These are phyloP conservation scores for Aegilops bicornis DNA, from an alignment of 176 grass and related monocot genomes.

Conservation along the genomic window DNA sequence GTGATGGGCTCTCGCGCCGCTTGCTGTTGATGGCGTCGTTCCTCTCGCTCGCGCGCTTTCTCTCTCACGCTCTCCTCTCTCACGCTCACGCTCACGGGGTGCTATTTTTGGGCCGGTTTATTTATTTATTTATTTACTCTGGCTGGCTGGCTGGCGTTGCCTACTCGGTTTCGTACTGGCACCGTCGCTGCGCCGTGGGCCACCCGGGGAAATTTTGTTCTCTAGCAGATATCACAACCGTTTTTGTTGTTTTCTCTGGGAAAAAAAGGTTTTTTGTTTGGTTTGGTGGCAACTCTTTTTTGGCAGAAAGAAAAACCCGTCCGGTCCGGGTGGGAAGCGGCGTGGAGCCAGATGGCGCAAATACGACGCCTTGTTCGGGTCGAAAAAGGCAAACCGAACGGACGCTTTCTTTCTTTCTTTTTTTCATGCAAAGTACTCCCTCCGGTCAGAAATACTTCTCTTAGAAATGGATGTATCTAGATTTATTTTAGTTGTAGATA, in stretches of 20 bases:
- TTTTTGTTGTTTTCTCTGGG: neutral
- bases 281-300: too few relatives aligned
- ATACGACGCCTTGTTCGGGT: neutral
- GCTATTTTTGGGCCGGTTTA: neutral
- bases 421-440: too few relatives aligned
- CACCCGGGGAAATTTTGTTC: neutral
- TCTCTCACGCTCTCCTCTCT: constrained; percentile 35
- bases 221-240: neutral
- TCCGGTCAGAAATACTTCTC: too few relatives aligned
- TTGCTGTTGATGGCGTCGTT: neutral
- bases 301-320: neutral
- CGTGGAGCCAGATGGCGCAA: neutral
- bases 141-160: neutral
- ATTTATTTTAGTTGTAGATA: too few relatives aligned
- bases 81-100: neutral
- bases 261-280: neutral
- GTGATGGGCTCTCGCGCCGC: neutral
- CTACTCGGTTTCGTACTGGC: neutral
- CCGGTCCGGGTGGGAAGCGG: neutral
- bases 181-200: neutral
- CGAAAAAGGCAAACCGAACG: neutral
- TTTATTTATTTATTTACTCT: neutral
- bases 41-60: constrained; percentile 47
- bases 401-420: too few relatives aligned
- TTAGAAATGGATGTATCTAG: too few relatives aligned